Conservation (phyloP, 139 green algal genomes). For the Micromonas pusilla region DNA sequence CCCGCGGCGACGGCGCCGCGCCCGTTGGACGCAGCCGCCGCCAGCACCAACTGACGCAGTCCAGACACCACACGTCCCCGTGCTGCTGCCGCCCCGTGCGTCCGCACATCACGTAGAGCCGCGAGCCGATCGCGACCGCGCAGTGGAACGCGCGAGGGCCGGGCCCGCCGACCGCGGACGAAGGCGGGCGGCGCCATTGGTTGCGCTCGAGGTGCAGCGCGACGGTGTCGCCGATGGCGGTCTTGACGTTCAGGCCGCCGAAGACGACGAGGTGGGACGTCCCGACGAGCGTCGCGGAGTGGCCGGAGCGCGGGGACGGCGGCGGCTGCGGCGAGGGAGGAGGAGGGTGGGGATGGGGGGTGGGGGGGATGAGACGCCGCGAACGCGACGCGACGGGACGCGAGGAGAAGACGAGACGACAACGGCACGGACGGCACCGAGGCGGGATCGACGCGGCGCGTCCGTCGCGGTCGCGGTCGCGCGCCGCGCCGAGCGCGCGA, state of each 20-base stretch:
- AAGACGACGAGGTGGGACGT: background rate
- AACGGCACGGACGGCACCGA: no score
- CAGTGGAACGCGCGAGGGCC: background rate
- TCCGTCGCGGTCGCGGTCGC: no score
- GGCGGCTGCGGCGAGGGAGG: background rate
- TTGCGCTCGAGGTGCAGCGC: background rate
- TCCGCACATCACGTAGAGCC: background rate
- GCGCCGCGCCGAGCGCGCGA: no score
- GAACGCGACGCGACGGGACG: no score
- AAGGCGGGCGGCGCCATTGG: background rate
- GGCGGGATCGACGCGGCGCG: no score
- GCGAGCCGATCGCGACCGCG: background rate
- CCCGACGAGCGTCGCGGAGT: background rate
- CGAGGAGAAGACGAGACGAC: no score
- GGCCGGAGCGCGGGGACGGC: conserved; percentile 8
- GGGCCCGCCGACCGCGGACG: background rate
- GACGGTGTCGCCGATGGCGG: background rate
- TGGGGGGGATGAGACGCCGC: no score
- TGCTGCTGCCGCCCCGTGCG: background rate
- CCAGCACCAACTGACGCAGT: background rate
- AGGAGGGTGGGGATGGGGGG: no score
- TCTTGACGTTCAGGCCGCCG: background rate
- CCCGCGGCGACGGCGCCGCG: background rate
- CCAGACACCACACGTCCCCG: conserved; percentile 4
- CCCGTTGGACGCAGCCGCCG: background rate